Percentiles rank a stretch among this genome's conserved stretches.
phyloP scores from a whole-genome alignment of 2,329 filamentous ascomycete species.

The Apiospora hydei region DNA sequence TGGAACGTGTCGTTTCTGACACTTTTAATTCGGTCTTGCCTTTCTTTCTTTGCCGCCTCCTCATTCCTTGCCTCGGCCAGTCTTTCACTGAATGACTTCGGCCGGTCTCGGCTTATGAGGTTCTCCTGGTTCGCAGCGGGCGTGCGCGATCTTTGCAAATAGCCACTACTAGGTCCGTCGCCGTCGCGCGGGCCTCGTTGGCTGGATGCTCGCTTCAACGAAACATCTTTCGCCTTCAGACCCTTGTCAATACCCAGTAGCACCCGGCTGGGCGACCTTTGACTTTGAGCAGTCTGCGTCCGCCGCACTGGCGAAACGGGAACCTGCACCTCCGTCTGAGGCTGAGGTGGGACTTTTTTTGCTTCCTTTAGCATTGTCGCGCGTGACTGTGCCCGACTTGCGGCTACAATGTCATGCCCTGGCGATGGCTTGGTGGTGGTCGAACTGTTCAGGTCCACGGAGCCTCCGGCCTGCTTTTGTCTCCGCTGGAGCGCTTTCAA shows the following conservation, averaged over 20 bases:
- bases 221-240: slow-evolving; percentile 80
- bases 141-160: slow-evolving; percentile 54
- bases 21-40: slow-evolving; percentile 59
- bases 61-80: slow-evolving; percentile 73
- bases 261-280: slow-evolving; percentile 80
- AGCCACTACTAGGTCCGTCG: slow-evolving; percentile 44
- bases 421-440: slow-evolving; percentile 24
- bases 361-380: slow-evolving; percentile 29
- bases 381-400: slow-evolving; percentile 34
- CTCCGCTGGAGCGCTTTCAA: slow-evolving; percentile 80
- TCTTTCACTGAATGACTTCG: slow-evolving; percentile 81
- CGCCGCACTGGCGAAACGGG: slow-evolving; percentile 76
- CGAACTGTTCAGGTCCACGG: slow-evolving; percentile 12
- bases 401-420: slow-evolving; percentile 31
- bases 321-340: slow-evolving; percentile 67
- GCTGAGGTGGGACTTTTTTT: slow-evolving; percentile 35
- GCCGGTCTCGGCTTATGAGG: slow-evolving; percentile 45
- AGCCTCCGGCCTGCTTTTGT: slow-evolving; percentile 26
- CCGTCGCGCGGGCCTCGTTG: slow-evolving; percentile 46
- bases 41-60: slow-evolving; percentile 59
- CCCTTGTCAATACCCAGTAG: slow-evolving; percentile 91
- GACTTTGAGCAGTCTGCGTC: slow-evolving; percentile 57
- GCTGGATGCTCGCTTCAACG: slow-evolving; percentile 75
- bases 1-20: slow-evolving; percentile 64
- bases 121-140: slow-evolving; percentile 40